These are phyloP conservation scores for Fusarium haematococcum DNA, from an alignment of 2,329 filamentous ascomycete species.

Conservation along the genomic window DNA sequence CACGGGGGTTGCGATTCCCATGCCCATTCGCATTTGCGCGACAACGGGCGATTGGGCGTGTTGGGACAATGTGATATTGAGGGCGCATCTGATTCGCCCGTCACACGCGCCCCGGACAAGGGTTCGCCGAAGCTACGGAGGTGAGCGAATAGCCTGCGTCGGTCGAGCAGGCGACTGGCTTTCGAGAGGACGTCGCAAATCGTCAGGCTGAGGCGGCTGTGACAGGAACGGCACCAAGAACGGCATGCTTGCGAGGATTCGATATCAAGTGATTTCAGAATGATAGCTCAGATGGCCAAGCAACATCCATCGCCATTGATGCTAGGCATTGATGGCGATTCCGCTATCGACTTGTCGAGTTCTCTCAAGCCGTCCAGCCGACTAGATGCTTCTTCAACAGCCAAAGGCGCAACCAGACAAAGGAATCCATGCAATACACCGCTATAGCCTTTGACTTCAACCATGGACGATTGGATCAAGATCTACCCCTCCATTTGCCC, in stretches of 20 bases:
- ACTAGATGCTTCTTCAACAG: background rate
- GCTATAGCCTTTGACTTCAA: conserved; percentile 18
- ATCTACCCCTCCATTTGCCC: conserved; percentile 45
- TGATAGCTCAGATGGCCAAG: background rate
- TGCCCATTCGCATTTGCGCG: conserved; percentile 35
- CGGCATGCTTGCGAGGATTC: background rate
- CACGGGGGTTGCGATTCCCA: conserved; percentile 39
- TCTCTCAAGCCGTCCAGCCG: background rate
- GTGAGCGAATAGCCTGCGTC: conserved; percentile 23
- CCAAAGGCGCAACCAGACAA: background rate
- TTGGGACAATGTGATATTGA: conserved; percentile 42
- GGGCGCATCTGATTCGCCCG: conserved; percentile 38
- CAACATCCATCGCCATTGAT: background rate
- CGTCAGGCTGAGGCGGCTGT: conserved; percentile 21
- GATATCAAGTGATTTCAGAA: conserved; percentile 26
- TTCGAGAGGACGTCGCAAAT: conserved; percentile 13
- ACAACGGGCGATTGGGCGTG: conserved; percentile 27
- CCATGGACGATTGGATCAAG: conserved; percentile 25
- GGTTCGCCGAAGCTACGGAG: conserved; percentile 24
- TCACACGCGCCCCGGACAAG: conserved; percentile 15
- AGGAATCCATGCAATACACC: conserved; percentile 17
- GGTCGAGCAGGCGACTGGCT: conserved; percentile 9
- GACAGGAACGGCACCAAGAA: background rate
- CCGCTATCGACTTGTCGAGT: background rate
- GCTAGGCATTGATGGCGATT: background rate